These are phyloP conservation scores for Arxiozyma telluris DNA, from an alignment of 1,139 yeast genomes.

Conservation along the genomic window DNA sequence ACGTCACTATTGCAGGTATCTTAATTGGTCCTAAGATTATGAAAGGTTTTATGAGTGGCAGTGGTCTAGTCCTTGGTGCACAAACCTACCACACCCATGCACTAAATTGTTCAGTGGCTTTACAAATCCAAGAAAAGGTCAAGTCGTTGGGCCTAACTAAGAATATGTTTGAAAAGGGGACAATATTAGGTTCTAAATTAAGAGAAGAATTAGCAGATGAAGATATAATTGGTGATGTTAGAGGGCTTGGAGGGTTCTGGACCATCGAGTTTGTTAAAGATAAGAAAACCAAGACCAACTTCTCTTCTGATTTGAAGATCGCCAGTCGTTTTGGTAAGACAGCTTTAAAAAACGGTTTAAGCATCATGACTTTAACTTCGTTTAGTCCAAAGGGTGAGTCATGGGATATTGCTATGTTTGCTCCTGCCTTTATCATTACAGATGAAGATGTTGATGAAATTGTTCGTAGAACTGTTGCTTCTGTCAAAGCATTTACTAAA, in stretches of 20 bases:
- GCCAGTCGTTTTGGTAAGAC: conserved; percentile 33
- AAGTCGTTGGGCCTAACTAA: conserved; percentile 37
- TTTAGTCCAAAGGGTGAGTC: conserved; percentile 27
- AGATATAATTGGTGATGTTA: conserved; percentile 45
- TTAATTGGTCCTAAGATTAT: conserved; percentile 44
- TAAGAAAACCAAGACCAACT: conserved; percentile 40
- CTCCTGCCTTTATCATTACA: conserved; percentile 44
- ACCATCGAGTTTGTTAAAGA: conserved; percentile 48
- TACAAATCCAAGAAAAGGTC: conserved; percentile 48
- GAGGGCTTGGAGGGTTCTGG: conserved; percentile 50
- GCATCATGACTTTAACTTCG: conserved; percentile 40
- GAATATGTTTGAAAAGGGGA: conserved; percentile 44
- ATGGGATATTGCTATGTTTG: conserved; percentile 45
- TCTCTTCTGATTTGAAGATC: conserved; percentile 32
- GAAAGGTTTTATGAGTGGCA: conserved; percentile 26
- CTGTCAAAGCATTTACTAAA: conserved; percentile 7
- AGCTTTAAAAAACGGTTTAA: conserved; percentile 38
- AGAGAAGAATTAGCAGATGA: conserved; percentile 27
- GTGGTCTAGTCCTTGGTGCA: conserved; percentile 41
- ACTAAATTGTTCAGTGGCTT: conserved; percentile 52
- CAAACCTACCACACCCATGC: conserved; percentile 58
- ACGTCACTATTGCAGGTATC: conserved; percentile 53
- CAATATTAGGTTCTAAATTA: conserved; percentile 39
- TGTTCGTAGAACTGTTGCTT: conserved; percentile 25
- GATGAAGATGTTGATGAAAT: conserved; percentile 40